A percentile compares a stretch with the other conserved stretches of the same genome.
Evolutionary conservation across 352 stramenopile species (phyloP).

Genomic region (Phytopythium sindhum): DNA sequence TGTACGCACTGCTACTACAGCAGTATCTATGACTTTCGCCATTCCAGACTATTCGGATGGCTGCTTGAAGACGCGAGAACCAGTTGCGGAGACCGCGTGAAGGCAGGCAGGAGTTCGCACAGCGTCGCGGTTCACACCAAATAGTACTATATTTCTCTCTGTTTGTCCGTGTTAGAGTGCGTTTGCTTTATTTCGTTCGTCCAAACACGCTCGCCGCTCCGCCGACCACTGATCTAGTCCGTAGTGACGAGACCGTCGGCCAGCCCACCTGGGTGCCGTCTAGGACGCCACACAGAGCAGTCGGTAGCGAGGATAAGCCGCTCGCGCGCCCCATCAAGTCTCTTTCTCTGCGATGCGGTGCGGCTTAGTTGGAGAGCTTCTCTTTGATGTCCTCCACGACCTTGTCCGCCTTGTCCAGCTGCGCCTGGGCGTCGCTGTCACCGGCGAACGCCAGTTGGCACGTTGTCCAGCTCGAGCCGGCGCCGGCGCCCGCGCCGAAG

Average conservation of each 20-base stretch:
- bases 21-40: background rate
- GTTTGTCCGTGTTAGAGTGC: background rate
- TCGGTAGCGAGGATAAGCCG: background rate
- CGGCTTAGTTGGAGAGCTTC: constrained; percentile 33
- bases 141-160: constrained; percentile 46
- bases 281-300: background rate
- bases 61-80: background rate
- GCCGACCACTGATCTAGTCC: too few species aligned
- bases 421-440: constrained; percentile 54
- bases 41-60: background rate
- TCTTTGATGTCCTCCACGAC: constrained; percentile 72
- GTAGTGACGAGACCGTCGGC: background rate
- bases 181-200: constrained; percentile 1
- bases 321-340: background rate
- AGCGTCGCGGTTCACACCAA: constrained; percentile 9
- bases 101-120: background rate
- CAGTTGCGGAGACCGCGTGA: background rate
- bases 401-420: constrained; percentile 76
- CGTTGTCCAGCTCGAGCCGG: constrained; percentile 82
- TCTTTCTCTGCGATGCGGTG: background rate
- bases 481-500: constrained; percentile 62
- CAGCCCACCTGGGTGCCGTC: background rate
- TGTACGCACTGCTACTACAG: too few species aligned
- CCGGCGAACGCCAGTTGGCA: constrained; percentile 82
- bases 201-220: background rate